Evolutionary conservation across 2,329 filamentous ascomycete species (phyloP).

Genomic region (Acarospora socialis): DNA sequence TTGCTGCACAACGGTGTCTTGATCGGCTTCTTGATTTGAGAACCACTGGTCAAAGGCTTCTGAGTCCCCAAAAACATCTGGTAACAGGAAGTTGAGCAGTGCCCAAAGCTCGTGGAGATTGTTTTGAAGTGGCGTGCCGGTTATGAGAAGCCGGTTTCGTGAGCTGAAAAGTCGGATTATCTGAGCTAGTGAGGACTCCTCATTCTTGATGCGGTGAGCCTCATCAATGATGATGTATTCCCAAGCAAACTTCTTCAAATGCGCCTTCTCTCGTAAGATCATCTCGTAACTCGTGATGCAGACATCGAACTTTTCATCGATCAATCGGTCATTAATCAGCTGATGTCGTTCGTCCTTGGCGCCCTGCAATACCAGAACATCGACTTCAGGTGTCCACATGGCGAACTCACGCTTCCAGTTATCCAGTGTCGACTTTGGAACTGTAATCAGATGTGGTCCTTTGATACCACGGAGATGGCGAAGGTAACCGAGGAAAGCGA

Average conservation of each 20-base stretch:
- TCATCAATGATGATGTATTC: constrained; percentile 99
- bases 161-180: constrained; percentile 95
- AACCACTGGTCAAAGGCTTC: constrained; percentile 99
- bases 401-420: constrained; percentile 96
- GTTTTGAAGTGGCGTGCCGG: constrained; percentile 92
- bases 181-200: constrained; percentile 90
- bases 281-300: constrained; percentile 99
- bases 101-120: constrained; percentile 98
- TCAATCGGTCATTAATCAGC: constrained; percentile 79
- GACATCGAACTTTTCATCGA: constrained; percentile 92
- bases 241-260: constrained; percentile 96
- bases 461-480: constrained; percentile 80
- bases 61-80: constrained; percentile 92
- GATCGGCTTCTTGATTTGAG: constrained; percentile 74
- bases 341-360: constrained; percentile 83
- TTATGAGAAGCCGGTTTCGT: constrained; percentile 86
- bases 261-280: constrained; percentile 87
- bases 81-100: constrained; percentile 90
- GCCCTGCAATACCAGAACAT: constrained; percentile 85
- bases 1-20: constrained; percentile 91
- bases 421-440: constrained; percentile 94
- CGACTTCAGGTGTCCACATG: constrained; percentile 89
- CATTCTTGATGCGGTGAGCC: constrained; percentile 97
- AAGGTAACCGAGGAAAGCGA: constrained; percentile 88
- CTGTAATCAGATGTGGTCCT: constrained; percentile 79